These are phyloP conservation scores for Phaseolus lunatus DNA, from an alignment of 306 rosid genomes.

Conservation along the genomic window DNA sequence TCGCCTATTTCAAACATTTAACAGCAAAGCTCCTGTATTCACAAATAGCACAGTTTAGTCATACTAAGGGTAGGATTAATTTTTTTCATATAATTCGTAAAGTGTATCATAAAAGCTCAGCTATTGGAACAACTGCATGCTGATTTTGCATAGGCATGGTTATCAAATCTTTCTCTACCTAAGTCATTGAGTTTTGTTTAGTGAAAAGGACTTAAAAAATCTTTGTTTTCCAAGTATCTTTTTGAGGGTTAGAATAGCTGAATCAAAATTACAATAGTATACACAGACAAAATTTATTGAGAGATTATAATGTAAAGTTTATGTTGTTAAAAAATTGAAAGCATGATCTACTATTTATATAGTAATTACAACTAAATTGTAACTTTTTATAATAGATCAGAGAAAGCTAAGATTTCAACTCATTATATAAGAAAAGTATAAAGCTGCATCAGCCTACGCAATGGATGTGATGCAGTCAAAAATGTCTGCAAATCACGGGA, in stretches of 20 bases:
- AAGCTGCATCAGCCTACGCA: slow-evolving; percentile 32
- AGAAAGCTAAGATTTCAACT: slow-evolving; percentile 27
- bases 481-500: slow-evolving; percentile 47
- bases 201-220: slow-evolving; percentile 44
- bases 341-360: slow-evolving; percentile 12
- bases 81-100: background rate
- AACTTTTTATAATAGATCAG: slow-evolving; percentile 8
- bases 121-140: slow-evolving; percentile 3
- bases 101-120: background rate
- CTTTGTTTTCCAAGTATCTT: slow-evolving; percentile 14
- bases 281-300: background rate
- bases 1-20: background rate
- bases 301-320: background rate
- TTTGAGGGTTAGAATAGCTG: slow-evolving; percentile 5
- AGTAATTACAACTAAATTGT: background rate
- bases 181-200: slow-evolving; percentile 47
- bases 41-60: background rate
- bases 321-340: background rate
- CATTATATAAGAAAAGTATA: slow-evolving; percentile 11
- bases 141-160: slow-evolving; percentile 4
- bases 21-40: background rate
- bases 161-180: slow-evolving; percentile 42
- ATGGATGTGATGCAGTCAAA: slow-evolving; percentile 30
- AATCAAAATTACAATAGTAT: slow-evolving; percentile 24
- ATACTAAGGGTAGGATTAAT: background rate